Conservation (phyloP, 257 asterid species). For the Osmanthus fragrans region DNA sequence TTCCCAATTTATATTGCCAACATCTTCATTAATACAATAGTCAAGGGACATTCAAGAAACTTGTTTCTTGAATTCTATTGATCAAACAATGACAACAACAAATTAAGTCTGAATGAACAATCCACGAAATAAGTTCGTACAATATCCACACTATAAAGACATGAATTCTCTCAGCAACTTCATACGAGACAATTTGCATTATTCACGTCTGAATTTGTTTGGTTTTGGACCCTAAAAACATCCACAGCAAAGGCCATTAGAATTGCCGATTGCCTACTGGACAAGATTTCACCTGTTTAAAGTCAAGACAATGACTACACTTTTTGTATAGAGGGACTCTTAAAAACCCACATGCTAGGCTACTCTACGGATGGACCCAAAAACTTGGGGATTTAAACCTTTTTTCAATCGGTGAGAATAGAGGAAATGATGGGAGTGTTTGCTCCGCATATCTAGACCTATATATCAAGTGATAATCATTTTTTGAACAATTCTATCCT, state of each 20-base stretch:
- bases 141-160: not conserved
- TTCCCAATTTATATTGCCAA: too few species aligned
- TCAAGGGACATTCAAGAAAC: too few species aligned
- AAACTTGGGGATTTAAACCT: not conserved
- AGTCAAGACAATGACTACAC: conserved; percentile 17
- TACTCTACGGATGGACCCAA: conserved; percentile 12
- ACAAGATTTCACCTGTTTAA: conserved; percentile 41
- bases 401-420: not conserved
- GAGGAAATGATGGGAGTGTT: too few species aligned
- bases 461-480: too few species aligned
- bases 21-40: too few species aligned
- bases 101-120: too few species aligned
- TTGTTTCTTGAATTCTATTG: too few species aligned
- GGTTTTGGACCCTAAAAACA: conserved; percentile 14
- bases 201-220: not conserved
- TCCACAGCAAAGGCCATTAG: conserved; percentile 29
- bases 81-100: too few species aligned
- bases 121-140: not conserved
- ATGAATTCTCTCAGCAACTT: not conserved
- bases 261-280: conserved; percentile 43
- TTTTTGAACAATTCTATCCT: too few species aligned
- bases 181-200: not conserved
- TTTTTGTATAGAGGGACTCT: conserved; percentile 19
- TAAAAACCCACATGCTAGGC: conserved; percentile 41
- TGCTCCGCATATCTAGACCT: too few species aligned